Evolutionary conservation across 352 stramenopile genomes (phyloP), one percentile per base, ranked within the genome.

Genomic region (Phytopythium sindhum): DNA sequence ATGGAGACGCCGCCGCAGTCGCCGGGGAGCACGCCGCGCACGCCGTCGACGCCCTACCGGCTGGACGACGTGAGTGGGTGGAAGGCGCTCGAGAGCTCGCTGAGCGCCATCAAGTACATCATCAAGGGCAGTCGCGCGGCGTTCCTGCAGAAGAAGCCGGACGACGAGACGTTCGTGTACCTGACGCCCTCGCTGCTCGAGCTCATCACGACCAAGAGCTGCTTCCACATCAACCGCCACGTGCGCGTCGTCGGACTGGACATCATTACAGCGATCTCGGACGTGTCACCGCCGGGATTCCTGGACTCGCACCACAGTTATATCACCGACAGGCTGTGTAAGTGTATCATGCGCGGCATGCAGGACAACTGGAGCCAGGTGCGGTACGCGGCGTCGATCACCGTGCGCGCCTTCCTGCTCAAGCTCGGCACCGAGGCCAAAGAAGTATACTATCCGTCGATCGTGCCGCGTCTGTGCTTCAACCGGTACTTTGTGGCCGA

Each of bases 351-450:
- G 44, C 81, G 84, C 24, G 88, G 86, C 28, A 80, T 99, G 70
- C 86, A 96, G 31, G 96, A 99, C 75, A 98, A 98, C 75, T 99
- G 97, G 97, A 98, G 89, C 65, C 96, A 99, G 70, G 97, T 99
- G 42, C 88, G 97, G 6, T 98, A 98, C 73, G 95, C 94, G 4
- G 96, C 93, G 1, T 98, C 81, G 44, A 97, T 98, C 41, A 78
- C 97, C 10, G 91, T 86, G 52, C 87, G 96, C 10, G 81, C 82
- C 8, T 97, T 98, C 68, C 70, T 98, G 28, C 24, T 78, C 33
- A 91, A 91, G 62, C 84, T 98, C 15, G 70, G 81, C 48, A 48
- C 70, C 6, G 61, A 88, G 8, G 64, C 73, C 3, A 83, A 81
- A 24, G 66, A 72, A 2, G 55, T 68, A 14, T 98, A 96, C 61